Percentiles rank a stretch among this genome's conserved stretches.
Evolutionary conservation across 73 alveolate genomes (phyloP).

Genomic region (Tetrahymena thermophila): DNA sequence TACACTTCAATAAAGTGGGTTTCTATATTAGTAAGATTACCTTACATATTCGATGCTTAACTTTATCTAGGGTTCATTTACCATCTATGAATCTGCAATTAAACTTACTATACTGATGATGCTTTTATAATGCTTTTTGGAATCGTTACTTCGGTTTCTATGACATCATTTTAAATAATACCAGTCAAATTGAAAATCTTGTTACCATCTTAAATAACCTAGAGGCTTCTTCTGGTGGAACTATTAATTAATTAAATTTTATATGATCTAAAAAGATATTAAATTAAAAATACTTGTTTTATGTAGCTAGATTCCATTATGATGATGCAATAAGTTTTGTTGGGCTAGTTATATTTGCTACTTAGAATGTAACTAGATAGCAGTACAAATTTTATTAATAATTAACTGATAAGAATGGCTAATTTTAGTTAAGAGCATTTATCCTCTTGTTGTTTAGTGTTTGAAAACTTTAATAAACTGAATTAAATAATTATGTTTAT

Average conservation of each 20-base stretch:
- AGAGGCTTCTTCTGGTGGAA: neutral
- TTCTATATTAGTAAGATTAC: neutral
- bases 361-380: neutral
- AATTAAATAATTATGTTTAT: neutral
- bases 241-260: neutral
- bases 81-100: neutral
- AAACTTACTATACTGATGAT: neutral
- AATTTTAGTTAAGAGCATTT: neutral
- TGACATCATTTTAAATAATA: neutral
- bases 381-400: neutral
- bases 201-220: neutral
- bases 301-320: neutral
- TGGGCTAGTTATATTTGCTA: neutral
- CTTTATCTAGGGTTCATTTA: neutral
- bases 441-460: neutral
- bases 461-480: neutral
- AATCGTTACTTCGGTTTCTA: neutral
- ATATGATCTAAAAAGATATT: too few relatives aligned
- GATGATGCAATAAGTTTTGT: neutral
- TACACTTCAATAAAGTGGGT: neutral
- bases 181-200: neutral
- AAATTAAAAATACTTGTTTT: neutral
- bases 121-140: neutral
- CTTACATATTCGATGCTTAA: neutral
- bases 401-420: neutral